Conservation (phyloP, 73 alveolate genomes). For the Stentor roeselii region DNA sequence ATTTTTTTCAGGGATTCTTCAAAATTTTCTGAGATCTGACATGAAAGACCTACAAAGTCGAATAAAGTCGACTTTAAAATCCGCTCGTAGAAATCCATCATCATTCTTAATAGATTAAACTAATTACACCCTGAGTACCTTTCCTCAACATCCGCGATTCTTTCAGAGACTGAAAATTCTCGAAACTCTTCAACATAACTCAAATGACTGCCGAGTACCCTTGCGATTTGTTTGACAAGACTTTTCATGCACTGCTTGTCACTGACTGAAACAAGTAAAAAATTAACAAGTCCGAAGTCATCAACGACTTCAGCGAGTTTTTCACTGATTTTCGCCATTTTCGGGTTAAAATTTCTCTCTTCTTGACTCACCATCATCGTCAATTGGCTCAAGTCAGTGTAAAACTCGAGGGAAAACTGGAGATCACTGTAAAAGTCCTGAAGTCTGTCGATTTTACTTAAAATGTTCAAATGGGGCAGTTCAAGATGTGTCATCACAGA, state of each 20-base stretch:
- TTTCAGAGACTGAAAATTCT: background rate
- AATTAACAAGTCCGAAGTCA: slow-evolving; percentile 5
- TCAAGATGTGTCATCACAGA: slow-evolving; percentile 96
- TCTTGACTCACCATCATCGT: background rate
- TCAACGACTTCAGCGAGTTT: slow-evolving; percentile 20
- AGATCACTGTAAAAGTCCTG: background rate
- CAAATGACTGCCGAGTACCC: background rate
- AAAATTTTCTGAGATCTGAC: no score
- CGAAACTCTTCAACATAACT: background rate
- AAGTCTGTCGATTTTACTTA: slow-evolving; percentile 66
- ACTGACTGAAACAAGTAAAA: background rate
- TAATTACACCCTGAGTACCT: background rate
- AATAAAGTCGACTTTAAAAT: no score
- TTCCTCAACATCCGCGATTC: slow-evolving; percentile 2
- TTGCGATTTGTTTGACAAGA: background rate
- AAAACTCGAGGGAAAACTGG: slow-evolving; percentile 1
- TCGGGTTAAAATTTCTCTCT: background rate
- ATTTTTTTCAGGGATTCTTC: no score
- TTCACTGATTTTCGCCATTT: background rate
- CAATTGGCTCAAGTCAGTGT: slow-evolving; percentile 23
- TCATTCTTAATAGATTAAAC: no score
- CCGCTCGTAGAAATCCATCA: no score
- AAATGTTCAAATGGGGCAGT: slow-evolving; percentile 90
- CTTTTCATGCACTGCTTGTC: background rate
- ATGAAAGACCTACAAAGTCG: no score